A percentile compares a stretch with the other conserved stretches of the same genome.
These are phyloP conservation scores for Alternaria sp. DNA, from an alignment of 2,329 filamentous ascomycete species.

Conservation along the genomic window DNA sequence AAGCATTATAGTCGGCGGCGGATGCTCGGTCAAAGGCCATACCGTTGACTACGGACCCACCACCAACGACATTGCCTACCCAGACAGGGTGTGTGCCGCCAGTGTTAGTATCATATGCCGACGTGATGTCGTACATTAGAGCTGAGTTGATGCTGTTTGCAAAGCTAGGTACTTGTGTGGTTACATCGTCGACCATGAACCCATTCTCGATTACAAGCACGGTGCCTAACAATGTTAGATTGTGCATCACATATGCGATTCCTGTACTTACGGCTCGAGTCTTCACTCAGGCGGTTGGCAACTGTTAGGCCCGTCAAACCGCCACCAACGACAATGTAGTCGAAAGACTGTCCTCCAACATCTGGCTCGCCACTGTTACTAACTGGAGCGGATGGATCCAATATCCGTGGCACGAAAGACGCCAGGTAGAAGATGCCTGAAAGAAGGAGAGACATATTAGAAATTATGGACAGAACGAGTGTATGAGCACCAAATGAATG, in stretches of 20 bases:
- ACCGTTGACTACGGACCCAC: conserved; percentile 51
- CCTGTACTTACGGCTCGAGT: conserved; percentile 25
- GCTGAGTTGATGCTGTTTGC: conserved; percentile 34
- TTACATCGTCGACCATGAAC: conserved; percentile 31
- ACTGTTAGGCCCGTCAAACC: conserved; percentile 43
- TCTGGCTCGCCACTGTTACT: conserved; percentile 18
- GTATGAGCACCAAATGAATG: conserved; percentile 7
- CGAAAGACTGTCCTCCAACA: conserved; percentile 34
- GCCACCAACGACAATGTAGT: conserved; percentile 46
- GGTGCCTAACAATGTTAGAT: conserved; percentile 26
- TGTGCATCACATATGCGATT: background rate
- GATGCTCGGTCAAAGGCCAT: conserved; percentile 52
- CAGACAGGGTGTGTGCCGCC: conserved; percentile 26
- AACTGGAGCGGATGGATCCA: background rate
- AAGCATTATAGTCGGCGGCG: conserved; percentile 59
- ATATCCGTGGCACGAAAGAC: conserved; percentile 26
- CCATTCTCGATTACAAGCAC: conserved; percentile 43
- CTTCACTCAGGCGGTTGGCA: conserved; percentile 44
- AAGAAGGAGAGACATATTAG: conserved; percentile 21
- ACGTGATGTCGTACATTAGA: conserved; percentile 38
- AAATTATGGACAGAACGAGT: conserved; percentile 4
- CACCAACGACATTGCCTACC: conserved; percentile 46
- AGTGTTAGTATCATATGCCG: conserved; percentile 29
- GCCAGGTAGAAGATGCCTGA: conserved; percentile 23
- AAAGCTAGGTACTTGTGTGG: conserved; percentile 33